A percentile compares a stretch with the other conserved stretches of the same genome.
Evolutionary conservation across 2,329 filamentous ascomycete genomes (phyloP).

Genomic region (Dactylella cylindrospora): DNA sequence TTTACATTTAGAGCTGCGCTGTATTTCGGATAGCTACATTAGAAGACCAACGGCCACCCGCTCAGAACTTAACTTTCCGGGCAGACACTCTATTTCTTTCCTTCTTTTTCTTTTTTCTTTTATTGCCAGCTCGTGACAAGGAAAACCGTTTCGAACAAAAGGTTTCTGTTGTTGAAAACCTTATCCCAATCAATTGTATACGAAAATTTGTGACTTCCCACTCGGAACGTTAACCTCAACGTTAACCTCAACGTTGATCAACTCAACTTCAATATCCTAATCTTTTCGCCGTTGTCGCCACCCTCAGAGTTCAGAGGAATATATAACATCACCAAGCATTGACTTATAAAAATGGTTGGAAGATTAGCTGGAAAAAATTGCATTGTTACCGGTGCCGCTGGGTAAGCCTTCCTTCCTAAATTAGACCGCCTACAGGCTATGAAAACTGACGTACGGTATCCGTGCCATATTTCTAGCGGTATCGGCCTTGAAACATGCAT

Average conservation of each 20-base stretch:
- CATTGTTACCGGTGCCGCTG: constrained; percentile 80
- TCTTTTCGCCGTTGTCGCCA: too few species aligned
- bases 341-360: constrained; percentile 45
- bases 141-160: too few species aligned
- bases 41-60: too few species aligned
- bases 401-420: constrained; percentile 59
- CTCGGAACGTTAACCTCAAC: too few species aligned
- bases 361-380: constrained; percentile 68
- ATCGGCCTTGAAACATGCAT: constrained; percentile 92
- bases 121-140: too few species aligned
- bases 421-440: too few species aligned
- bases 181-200: constrained; percentile 1
- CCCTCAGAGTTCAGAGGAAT: background rate
- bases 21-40: too few species aligned
- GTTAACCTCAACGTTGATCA: too few species aligned
- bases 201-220: background rate
- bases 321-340: background rate
- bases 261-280: too few species aligned
- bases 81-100: background rate
- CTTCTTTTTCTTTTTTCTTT: background rate
- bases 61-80: constrained; percentile 6
- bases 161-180: constrained; percentile 13
- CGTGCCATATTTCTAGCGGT: constrained; percentile 61
- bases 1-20: constrained; percentile 11
- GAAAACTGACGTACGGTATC: background rate